Percentiles rank a stretch among this genome's conserved stretches.
Conservation (phyloP, 768 basidiomycete species). For the Piloderma croceum region DNA sequence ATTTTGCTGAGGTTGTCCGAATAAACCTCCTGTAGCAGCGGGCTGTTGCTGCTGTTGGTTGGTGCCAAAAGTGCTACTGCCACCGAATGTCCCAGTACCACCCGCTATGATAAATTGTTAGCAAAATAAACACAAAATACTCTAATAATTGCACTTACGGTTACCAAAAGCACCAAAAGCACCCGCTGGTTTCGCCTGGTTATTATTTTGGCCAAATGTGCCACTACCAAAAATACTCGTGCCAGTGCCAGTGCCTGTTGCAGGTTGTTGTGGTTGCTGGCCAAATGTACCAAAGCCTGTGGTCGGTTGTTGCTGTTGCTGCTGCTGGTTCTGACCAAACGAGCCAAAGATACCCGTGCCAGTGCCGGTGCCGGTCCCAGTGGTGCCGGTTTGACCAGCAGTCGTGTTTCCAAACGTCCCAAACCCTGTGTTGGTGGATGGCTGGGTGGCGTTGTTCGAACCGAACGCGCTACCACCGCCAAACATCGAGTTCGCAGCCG, state of each 20-base stretch:
- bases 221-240: background rate
- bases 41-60: slow-evolving; percentile 24
- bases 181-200: slow-evolving; percentile 3
- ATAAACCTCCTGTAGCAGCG: slow-evolving; percentile 28
- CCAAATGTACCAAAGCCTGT: slow-evolving; percentile 27
- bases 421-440: slow-evolving; percentile 24
- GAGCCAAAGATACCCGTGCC: slow-evolving; percentile 11
- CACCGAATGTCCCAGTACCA: slow-evolving; percentile 31
- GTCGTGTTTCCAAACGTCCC: slow-evolving; percentile 13
- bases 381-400: slow-evolving; percentile 27
- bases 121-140: background rate
- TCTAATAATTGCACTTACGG: slow-evolving; percentile 11
- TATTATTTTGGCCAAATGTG: slow-evolving; percentile 10
- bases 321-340: slow-evolving; percentile 35
- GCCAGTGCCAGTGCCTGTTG: slow-evolving; percentile 21
- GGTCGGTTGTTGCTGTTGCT: slow-evolving; percentile 22
- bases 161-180: slow-evolving; percentile 6
- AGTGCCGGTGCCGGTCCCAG: slow-evolving; percentile 16
- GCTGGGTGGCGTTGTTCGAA: slow-evolving; percentile 21
- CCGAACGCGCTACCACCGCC: slow-evolving; percentile 18
- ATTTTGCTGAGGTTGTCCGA: slow-evolving; percentile 31
- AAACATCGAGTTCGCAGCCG: slow-evolving; percentile 29
- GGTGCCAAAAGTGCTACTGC: slow-evolving; percentile 29
- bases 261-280: slow-evolving; percentile 29
- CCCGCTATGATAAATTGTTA: slow-evolving; percentile 14